Evolutionary conservation across 768 basidiomycete genomes (phyloP).

Genomic region (Phaeotremella skinneri): DNA sequence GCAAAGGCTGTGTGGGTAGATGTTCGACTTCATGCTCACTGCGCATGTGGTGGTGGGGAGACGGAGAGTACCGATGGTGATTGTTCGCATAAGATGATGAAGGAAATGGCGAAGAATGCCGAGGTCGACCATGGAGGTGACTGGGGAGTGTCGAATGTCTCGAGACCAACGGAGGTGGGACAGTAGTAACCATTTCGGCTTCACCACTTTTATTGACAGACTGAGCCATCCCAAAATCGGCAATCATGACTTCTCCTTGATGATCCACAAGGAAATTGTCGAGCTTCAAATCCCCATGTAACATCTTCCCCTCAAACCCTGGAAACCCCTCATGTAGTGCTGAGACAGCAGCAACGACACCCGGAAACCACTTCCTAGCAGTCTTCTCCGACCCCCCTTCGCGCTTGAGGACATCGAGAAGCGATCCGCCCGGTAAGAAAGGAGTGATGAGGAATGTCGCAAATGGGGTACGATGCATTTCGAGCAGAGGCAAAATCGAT

Average conservation of each 20-base stretch:
- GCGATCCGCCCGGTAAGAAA: slow-evolving; percentile 44
- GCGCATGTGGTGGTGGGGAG: not conserved
- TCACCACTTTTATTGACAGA: slow-evolving; percentile 47
- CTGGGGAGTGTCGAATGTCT: slow-evolving; percentile 19
- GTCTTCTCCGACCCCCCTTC: slow-evolving; percentile 49
- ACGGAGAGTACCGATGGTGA: slow-evolving; percentile 2
- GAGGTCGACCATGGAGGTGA: slow-evolving; percentile 13
- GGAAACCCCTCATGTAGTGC: slow-evolving; percentile 47
- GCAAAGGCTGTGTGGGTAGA: slow-evolving; percentile 57
- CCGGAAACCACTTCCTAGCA: slow-evolving; percentile 50
- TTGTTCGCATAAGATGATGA: slow-evolving; percentile 4
- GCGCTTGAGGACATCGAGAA: slow-evolving; percentile 49
- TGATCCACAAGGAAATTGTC: slow-evolving; percentile 94
- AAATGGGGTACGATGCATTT: slow-evolving; percentile 39
- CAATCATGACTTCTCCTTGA: slow-evolving; percentile 53
- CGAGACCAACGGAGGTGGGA: slow-evolving; percentile 20
- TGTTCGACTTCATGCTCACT: not conserved
- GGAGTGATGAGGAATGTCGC: slow-evolving; percentile 51
- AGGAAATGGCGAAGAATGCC: slow-evolving; percentile 24
- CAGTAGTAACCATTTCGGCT: slow-evolving; percentile 6
- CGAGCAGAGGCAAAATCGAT: slow-evolving; percentile 44
- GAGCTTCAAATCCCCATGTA: slow-evolving; percentile 93
- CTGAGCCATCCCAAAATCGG: slow-evolving; percentile 50
- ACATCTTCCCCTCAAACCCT: slow-evolving; percentile 60
- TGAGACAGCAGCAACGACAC: slow-evolving; percentile 48